phyloP scores from a whole-genome alignment of 768 basidiomycete genomes.

The Lactifluus pinguis region DNA sequence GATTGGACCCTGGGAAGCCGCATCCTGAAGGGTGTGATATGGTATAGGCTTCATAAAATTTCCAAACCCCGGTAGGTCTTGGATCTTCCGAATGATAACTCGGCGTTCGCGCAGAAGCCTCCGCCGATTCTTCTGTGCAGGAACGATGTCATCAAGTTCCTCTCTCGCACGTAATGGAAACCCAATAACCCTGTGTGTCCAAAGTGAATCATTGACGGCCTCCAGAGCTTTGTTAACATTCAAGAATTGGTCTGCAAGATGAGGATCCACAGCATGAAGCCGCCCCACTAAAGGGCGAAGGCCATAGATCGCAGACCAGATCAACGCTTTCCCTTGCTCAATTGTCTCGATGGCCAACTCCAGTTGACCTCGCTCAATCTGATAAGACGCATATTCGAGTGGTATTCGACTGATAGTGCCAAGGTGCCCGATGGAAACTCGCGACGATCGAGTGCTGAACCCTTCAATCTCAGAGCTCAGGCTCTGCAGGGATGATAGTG shows the following conservation, averaged over 20 bases:
- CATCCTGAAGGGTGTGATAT: not conserved
- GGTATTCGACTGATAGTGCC: not conserved
- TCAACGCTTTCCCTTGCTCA: not conserved
- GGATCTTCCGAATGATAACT: not conserved
- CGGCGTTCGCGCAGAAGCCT: not conserved
- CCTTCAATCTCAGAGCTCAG: not conserved
- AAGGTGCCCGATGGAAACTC: not conserved
- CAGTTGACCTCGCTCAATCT: not conserved
- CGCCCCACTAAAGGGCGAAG: not conserved
- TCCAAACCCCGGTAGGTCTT: not conserved
- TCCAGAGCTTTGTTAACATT: not conserved
- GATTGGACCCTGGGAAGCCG: not conserved
- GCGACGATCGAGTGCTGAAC: not conserved
- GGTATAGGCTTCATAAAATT: not conserved
- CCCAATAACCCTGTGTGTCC: too few species aligned
- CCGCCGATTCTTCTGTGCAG: not conserved
- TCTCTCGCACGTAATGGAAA: not conserved
- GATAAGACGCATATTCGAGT: not conserved
- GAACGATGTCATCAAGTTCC: not conserved
- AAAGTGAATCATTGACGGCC: not conserved
- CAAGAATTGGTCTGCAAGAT: not conserved
- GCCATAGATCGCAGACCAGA: conserved; percentile 7
- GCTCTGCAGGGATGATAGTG: not conserved
- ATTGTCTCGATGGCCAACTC: conserved; percentile 4
- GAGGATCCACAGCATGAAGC: not conserved